phyloP scores from a whole-genome alignment of 2,329 filamentous ascomycete species.

The Zopfia rhizophila region DNA sequence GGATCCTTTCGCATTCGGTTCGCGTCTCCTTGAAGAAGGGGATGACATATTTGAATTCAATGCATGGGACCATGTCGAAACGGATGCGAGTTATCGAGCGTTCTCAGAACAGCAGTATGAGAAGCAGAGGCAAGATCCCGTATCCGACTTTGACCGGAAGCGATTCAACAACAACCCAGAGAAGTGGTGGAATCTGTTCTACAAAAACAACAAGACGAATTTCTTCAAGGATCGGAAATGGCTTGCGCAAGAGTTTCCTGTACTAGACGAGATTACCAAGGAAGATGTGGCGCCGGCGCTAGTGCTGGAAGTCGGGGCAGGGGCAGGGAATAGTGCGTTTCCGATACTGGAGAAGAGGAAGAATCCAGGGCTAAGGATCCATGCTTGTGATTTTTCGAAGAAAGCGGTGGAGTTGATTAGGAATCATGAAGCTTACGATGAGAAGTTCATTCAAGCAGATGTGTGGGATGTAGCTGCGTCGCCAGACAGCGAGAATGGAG shows the following conservation, averaged over 20 bases:
- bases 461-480: conserved; percentile 85
- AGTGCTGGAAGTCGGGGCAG: conserved; percentile 91
- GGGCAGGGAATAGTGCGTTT: conserved; percentile 96
- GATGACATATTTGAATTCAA: conserved; percentile 98
- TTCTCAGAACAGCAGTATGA: conserved; percentile 87
- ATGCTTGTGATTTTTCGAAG: conserved; percentile 97
- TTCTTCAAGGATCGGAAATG: conserved; percentile 99
- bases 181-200: conserved; percentile 98
- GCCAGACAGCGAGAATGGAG: conserved; percentile 58
- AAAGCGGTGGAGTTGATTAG: conserved; percentile 95
- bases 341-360: conserved; percentile 85
- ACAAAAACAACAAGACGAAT: conserved; percentile 95
- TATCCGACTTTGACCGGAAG: conserved; percentile 91
- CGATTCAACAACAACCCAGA: conserved; percentile 91
- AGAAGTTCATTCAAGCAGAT: conserved; percentile 80
- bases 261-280: conserved; percentile 79
- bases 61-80: conserved; percentile 98
- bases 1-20: conserved; percentile 96
- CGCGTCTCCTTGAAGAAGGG: conserved; percentile 81
- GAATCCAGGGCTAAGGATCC: conserved; percentile 82
- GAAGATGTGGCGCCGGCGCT: conserved; percentile 75
- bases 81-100: conserved; percentile 86
- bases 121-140: conserved; percentile 85
- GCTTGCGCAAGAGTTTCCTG: conserved; percentile 94
- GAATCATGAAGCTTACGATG: conserved; percentile 78